Evolutionary conservation across 1,139 yeast genomes (phyloP).

Genomic region (Trichomonascaceae sp.): DNA sequence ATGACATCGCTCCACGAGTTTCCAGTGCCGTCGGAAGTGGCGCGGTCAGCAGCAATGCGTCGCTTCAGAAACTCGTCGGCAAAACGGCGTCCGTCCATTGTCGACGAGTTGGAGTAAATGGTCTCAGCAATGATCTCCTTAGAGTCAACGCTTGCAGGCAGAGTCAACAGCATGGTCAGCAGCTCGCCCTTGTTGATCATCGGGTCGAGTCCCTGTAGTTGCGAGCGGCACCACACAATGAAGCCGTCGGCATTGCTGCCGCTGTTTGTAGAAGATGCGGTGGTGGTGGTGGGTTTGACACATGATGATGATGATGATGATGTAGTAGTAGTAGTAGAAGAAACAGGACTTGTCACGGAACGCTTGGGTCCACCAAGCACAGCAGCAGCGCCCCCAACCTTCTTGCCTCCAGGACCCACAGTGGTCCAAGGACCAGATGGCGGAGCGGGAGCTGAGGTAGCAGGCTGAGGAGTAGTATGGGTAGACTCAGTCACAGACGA

Average conservation of each 20-base stretch:
- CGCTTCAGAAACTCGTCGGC: constrained; percentile 80
- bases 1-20: constrained; percentile 37
- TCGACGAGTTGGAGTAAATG: constrained; percentile 76
- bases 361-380: constrained; percentile 4
- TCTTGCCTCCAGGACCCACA: constrained; percentile 23
- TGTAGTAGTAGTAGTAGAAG: constrained; percentile 11
- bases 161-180: constrained; percentile 62
- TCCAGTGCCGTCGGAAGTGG: constrained; percentile 11
- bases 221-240: constrained; percentile 69
- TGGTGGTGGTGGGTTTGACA: constrained; percentile 20
- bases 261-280: constrained; percentile 34
- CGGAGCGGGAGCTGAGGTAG: constrained; percentile 4
- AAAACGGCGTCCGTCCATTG: constrained; percentile 91
- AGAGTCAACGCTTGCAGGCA: constrained; percentile 65
- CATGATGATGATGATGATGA: too few species aligned
- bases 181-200: constrained; percentile 54
- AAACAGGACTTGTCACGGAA: constrained; percentile 9
- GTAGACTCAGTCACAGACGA: constrained; percentile 11
- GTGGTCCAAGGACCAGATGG: constrained; percentile 27
- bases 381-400: constrained; percentile 12
- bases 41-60: constrained; percentile 50
- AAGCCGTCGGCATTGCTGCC: constrained; percentile 41
- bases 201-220: constrained; percentile 54
- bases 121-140: constrained; percentile 85
- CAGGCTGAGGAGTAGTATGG: constrained; percentile 5